Conservation (phyloP, 345 rosid genomes). For the Cochlearia excelsa region DNA sequence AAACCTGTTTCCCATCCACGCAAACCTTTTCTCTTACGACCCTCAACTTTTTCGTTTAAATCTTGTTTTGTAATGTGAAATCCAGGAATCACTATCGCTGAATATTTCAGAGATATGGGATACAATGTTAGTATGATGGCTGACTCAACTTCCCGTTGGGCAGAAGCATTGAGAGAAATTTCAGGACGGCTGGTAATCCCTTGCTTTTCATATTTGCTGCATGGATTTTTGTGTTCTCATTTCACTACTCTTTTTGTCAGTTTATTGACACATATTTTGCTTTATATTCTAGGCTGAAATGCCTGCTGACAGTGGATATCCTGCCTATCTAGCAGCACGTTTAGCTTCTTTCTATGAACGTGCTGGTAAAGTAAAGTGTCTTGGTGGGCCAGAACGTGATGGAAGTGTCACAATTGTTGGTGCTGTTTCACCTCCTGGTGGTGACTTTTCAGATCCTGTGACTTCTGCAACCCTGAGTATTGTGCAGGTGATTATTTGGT, state of each 20-base stretch:
- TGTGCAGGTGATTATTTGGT: conserved; percentile 74
- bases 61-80: conserved; percentile 4
- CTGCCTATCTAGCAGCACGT: conserved; percentile 99
- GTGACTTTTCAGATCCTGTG: conserved; percentile 99
- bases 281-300: conserved; percentile 83
- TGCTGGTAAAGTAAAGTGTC: conserved; percentile 99
- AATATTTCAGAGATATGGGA: conserved; percentile 99
- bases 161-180: conserved; percentile 99
- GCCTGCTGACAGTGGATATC: conserved; percentile 99
- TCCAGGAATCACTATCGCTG: conserved; percentile 97
- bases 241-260: conserved; percentile 9
- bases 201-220: conserved; percentile 8
- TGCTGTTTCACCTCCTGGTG: conserved; percentile 99
- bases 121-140: conserved; percentile 99
- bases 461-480: conserved; percentile 99
- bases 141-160: conserved; percentile 99
- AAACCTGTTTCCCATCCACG: conserved; percentile 13
- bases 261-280: conserved; percentile 13
- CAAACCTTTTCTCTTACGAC: background rate
- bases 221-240: conserved; percentile 6
- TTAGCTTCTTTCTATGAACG: conserved; percentile 98
- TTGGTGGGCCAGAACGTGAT: conserved; percentile 94
- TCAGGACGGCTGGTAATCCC: conserved; percentile 88
- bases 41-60: background rate
- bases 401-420: conserved; percentile 99